Evolutionary conservation across 2,329 filamentous ascomycete genomes (phyloP).

Genomic region (Penicillium paneum): DNA sequence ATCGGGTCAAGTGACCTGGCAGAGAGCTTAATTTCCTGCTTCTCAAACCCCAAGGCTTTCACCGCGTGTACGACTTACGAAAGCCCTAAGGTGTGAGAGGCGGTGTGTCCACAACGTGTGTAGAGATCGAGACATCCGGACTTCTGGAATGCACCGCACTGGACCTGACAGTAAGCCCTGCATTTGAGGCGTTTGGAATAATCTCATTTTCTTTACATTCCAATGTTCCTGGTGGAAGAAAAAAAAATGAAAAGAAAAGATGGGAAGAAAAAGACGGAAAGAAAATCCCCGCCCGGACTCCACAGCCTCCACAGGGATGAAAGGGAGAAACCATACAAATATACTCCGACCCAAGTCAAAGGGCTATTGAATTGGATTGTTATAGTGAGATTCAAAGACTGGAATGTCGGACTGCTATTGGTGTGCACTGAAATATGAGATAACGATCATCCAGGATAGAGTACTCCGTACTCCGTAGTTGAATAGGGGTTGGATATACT

Average conservation of each 20-base stretch:
- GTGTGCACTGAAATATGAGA: neutral
- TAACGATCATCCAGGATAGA: neutral
- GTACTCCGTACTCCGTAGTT: neutral
- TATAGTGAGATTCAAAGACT: neutral
- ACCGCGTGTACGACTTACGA: conserved; percentile 17
- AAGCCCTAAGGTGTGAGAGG: neutral
- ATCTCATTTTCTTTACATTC: neutral
- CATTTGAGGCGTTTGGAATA: neutral
- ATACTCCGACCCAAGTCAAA: neutral
- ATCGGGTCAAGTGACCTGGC: conserved; percentile 18
- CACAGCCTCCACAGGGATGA: conserved; percentile 5
- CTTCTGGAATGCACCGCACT: neutral
- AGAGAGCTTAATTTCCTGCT: neutral
- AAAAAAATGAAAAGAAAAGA: neutral
- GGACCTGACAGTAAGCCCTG: neutral
- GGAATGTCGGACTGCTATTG: neutral
- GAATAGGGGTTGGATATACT: conserved; percentile 1
- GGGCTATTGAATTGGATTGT: conserved; percentile 7
- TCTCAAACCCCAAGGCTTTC: neutral
- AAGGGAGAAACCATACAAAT: conserved; percentile 5
- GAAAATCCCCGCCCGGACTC: neutral
- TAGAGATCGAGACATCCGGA: neutral
- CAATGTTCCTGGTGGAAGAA: neutral
- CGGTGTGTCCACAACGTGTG: conserved; percentile 3
- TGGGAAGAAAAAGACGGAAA: neutral